Conservation (phyloP, 2,329 filamentous ascomycete genomes). For the Dichotomopilus funicola region DNA sequence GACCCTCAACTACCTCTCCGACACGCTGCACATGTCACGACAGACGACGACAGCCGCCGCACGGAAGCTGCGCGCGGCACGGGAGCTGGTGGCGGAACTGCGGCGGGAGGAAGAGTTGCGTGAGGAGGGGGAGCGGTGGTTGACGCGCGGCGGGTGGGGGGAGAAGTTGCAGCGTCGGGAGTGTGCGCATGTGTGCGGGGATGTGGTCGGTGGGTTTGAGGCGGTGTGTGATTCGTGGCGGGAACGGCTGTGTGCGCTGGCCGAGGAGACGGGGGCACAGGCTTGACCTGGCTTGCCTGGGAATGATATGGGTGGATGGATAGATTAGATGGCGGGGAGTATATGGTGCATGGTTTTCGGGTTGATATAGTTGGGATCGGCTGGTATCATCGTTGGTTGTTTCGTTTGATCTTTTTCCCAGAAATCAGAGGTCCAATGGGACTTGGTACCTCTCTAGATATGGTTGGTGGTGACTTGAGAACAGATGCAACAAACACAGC, state of each 20-base stretch:
- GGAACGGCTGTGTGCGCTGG: slow-evolving; percentile 62
- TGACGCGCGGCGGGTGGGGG: slow-evolving; percentile 78
- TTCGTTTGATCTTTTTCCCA: too few species aligned
- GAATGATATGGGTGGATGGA: too few species aligned
- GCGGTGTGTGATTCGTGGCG: slow-evolving; percentile 82
- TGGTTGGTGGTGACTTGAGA: too few species aligned
- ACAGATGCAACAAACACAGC: too few species aligned
- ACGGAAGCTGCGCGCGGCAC: slow-evolving; percentile 70
- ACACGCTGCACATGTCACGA: slow-evolving; percentile 88
- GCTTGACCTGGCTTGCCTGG: too few species aligned
- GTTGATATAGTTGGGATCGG: too few species aligned
- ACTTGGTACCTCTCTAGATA: too few species aligned
- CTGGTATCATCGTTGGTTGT: too few species aligned
- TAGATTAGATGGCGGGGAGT: too few species aligned
- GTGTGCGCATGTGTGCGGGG: slow-evolving; percentile 74
- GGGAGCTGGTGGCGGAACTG: slow-evolving; percentile 81
- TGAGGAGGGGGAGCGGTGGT: slow-evolving; percentile 76
- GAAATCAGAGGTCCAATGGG: too few species aligned
- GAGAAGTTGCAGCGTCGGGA: slow-evolving; percentile 68
- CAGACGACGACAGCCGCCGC: slow-evolving; percentile 80
- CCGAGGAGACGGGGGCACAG: slow-evolving; percentile 30
- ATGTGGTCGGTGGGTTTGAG: slow-evolving; percentile 89
- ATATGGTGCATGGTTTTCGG: too few species aligned
- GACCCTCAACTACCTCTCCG: slow-evolving; percentile 77
- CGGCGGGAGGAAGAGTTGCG: slow-evolving; percentile 72